Percentiles rank a stretch among this genome's conserved stretches.
Conservation (phyloP, 768 basidiomycete species). For the Sarcomyxa edulis region DNA sequence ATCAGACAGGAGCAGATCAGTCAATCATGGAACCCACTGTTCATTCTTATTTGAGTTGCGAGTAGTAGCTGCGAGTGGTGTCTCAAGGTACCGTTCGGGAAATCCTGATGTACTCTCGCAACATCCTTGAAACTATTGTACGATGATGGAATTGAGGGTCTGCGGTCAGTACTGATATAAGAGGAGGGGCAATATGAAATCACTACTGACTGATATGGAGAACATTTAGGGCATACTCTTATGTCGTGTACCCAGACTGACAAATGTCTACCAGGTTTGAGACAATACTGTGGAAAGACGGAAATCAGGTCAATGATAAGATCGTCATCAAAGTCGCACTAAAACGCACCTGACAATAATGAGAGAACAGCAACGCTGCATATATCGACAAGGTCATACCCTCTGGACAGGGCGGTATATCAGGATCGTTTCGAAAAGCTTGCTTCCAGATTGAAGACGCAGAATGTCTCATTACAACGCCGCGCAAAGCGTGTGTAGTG, state of each 20-base stretch:
- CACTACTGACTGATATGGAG: slow-evolving; percentile 9
- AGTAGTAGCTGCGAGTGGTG: no score
- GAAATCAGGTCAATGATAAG: no score
- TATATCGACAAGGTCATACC: slow-evolving; percentile 41
- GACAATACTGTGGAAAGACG: slow-evolving; percentile 9
- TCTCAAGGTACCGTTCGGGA: no score
- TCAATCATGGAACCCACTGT: no score
- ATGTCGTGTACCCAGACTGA: slow-evolving; percentile 13
- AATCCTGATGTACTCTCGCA: no score
- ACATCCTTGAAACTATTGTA: no score
- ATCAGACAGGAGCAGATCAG: no score
- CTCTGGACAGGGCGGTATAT: slow-evolving; percentile 34
- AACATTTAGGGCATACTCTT: slow-evolving; percentile 12
- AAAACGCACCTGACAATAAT: slow-evolving; percentile 34
- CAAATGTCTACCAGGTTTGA: slow-evolving; percentile 8
- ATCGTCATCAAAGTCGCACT: no score
- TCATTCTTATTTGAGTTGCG: no score
- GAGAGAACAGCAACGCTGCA: slow-evolving; percentile 36
- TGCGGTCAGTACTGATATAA: not conserved
- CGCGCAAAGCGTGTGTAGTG: slow-evolving; percentile 32
- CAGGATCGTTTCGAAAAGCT: slow-evolving; percentile 23
- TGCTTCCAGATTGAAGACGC: slow-evolving; percentile 30
- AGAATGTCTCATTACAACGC: slow-evolving; percentile 29
- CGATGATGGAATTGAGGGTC: no score
- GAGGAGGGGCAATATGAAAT: not conserved